Evolutionary conservation across 805 yeast genomes (phyloP).

Genomic region (Saccharomycopsis sp.): DNA sequence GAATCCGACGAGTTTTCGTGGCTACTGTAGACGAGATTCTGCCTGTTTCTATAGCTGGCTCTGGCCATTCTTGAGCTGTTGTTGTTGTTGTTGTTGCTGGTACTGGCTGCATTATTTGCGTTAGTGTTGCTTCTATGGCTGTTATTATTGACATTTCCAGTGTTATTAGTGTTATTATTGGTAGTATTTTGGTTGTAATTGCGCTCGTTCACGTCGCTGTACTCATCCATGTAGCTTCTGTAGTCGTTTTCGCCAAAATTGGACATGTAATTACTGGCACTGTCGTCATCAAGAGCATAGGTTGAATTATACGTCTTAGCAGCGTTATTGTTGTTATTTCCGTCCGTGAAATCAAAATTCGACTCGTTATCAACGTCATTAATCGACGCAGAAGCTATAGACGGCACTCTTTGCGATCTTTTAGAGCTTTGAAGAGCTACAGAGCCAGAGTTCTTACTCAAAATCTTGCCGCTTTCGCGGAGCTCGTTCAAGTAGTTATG

Average conservation of each 20-base stretch:
- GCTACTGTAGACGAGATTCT: constrained; percentile 22
- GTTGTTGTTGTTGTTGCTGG: constrained; percentile 4
- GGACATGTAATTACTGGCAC: neutral
- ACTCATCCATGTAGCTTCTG: constrained; percentile 1
- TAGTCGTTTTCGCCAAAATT: neutral
- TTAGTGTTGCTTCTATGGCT: constrained; percentile 10
- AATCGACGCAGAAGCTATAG: neutral
- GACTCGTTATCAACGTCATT: neutral
- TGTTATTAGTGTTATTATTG: constrained; percentile 21
- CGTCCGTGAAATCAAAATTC: neutral
- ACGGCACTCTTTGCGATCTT: neutral
- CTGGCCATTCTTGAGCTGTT: constrained; percentile 1
- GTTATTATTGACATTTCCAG: constrained; percentile 14
- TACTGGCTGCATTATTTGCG: constrained; percentile 5
- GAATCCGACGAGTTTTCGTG: constrained; percentile 22
- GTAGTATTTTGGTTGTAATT: constrained; percentile 20
- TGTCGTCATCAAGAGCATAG: neutral
- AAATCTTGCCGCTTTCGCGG: neutral
- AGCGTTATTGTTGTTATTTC: neutral
- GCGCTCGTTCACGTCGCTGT: neutral
- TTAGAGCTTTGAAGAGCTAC: neutral
- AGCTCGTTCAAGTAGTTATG: constrained; percentile 15
- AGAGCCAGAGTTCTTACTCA: neutral
- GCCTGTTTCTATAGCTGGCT: constrained; percentile 13
- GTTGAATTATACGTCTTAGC: neutral